These are phyloP conservation scores for Fusarium sp. DNA, from an alignment of 2,329 filamentous ascomycete species.

Conservation along the genomic window DNA sequence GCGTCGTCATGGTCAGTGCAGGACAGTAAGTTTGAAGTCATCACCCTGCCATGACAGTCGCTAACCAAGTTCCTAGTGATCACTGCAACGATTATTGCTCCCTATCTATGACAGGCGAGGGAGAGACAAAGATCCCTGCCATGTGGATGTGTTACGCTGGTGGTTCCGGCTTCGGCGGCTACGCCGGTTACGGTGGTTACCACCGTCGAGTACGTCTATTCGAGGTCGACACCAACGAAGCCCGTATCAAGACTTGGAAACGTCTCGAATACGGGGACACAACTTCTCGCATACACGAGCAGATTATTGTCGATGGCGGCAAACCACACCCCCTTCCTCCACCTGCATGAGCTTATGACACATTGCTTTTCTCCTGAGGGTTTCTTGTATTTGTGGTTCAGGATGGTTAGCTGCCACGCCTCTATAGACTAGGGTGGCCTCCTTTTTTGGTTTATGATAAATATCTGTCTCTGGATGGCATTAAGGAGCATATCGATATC, in stretches of 20 bases:
- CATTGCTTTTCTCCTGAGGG: not conserved
- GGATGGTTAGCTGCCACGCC: constrained; percentile 9
- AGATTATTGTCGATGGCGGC: constrained; percentile 74
- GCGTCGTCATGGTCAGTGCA: constrained; percentile 86
- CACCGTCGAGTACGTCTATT: constrained; percentile 87
- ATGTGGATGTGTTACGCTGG: constrained; percentile 99
- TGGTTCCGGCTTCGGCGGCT: constrained; percentile 91
- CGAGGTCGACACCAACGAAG: constrained; percentile 92
- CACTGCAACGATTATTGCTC: constrained; percentile 98
- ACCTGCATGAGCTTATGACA: constrained; percentile 32
- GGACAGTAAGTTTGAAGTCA: constrained; percentile 76
- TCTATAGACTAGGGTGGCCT: constrained; percentile 29
- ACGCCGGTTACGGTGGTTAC: constrained; percentile 89
- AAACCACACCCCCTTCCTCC: constrained; percentile 47
- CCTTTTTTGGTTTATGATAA: constrained; percentile 18
- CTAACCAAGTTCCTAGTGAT: constrained; percentile 63
- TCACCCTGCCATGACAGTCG: not conserved
- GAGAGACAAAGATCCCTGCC: constrained; percentile 67
- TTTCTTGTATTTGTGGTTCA: constrained; percentile 34
- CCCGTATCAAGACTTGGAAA: constrained; percentile 91
- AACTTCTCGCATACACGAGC: constrained; percentile 67
- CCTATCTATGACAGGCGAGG: constrained; percentile 62
- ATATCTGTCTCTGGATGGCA: constrained; percentile 20
- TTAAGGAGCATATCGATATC: constrained; percentile 6
- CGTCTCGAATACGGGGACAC: constrained; percentile 76